Evolutionary conservation across 1,139 yeast species (phyloP), one percentile per base, ranked within the genome.

Genomic region (Candida glucosophila): DNA sequence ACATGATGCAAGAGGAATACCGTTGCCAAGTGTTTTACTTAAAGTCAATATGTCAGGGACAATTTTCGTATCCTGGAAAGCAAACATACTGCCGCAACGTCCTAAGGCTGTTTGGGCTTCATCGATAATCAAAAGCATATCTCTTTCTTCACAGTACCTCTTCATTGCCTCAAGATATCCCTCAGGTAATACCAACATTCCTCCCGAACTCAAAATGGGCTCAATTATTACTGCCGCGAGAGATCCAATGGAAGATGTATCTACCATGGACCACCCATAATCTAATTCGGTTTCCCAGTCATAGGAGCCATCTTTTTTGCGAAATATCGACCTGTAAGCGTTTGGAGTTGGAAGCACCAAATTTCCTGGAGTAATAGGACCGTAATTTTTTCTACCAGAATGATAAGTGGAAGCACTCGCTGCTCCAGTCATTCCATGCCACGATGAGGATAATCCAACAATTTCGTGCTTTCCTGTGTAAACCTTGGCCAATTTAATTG

Each of bases 351-450:
- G 90, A 23, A 68, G 64, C 29, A 68, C 59, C 28, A 86, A 79
- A 4, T 95, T 94, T 4, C 95, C 95, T 8, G 45, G 47, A 16
- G 90, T 67, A 60, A 90, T 62, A 5, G 96, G 96, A 2, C 79
- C 68, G 50, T 86, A 90, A 6, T 97, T 97, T 25, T 67, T 67
- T 58, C 90, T 95, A 52, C 90, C 90, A 51, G 90, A 90, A 20
- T 83, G 78, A 49, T 86, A 90, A 35, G 93, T 82, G 0, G 98
- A 90, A 11, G 88, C 93, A 3, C 93, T 73, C 25, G 90, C 61
- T 0, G 97, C 82, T 21, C 98, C 98, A 2, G 96, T 73, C 51
- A 98, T 74, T 22, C 98, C 98, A 47, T 90, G 98, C 67, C 90
- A 90, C 1, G 95, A 79, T 39, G 81, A 75, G 38, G 75, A 71